These are phyloP conservation scores for Tritrichomonas foetus DNA, from an alignment of 208 protist species.

Conservation along the genomic window DNA sequence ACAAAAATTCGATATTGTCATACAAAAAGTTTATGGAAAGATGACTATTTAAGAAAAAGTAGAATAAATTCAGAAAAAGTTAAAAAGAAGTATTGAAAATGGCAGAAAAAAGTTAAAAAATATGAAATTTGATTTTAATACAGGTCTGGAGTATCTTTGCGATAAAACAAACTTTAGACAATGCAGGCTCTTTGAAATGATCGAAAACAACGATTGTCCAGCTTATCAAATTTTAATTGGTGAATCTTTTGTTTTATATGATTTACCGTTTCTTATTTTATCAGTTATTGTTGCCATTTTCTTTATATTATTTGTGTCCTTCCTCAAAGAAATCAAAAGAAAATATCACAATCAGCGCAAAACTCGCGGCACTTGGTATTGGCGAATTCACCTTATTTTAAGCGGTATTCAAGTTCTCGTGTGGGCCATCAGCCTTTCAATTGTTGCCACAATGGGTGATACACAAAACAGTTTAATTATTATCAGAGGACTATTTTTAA, in stretches of 20 bases:
- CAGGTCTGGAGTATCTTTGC: neutral
- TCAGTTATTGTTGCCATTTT: neutral
- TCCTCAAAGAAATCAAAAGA: neutral
- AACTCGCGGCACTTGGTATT: neutral
- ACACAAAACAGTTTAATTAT: neutral
- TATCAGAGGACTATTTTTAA: neutral
- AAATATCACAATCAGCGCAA: neutral
- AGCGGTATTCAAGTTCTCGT: neutral
- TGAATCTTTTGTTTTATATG: neutral
- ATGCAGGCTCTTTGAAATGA: neutral
- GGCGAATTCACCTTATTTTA: neutral
- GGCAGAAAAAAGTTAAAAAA: too few relatives aligned
- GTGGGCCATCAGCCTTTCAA: neutral
- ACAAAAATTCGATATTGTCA: too few relatives aligned
- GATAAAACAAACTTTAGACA: neutral
- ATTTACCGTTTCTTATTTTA: neutral
- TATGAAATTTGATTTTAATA: neutral
- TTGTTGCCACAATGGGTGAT: neutral
- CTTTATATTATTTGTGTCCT: neutral
- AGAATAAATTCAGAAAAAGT: too few relatives aligned
- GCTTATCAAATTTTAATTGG: neutral
- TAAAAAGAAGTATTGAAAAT: too few relatives aligned
- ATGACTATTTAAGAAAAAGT: too few relatives aligned
- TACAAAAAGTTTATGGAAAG: too few relatives aligned
- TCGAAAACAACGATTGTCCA: neutral